Conservation (phyloP, 1,139 yeast genomes). For the Debaryomyces sp. region DNA sequence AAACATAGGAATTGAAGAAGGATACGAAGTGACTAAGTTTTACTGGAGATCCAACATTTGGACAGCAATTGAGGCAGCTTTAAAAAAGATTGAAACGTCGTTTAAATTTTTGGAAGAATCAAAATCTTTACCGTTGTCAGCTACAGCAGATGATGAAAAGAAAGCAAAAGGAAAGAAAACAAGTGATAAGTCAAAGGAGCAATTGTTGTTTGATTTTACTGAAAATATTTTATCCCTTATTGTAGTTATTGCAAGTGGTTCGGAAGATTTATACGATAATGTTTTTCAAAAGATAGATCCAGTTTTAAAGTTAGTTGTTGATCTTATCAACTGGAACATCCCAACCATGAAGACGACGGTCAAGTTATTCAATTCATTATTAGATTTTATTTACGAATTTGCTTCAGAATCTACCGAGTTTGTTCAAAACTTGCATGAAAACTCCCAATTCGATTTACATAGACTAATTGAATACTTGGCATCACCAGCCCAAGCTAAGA, state of each 20-base stretch:
- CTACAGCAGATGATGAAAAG: neutral
- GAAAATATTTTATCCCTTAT: slow-evolving; percentile 76
- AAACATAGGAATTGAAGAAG: slow-evolving; percentile 82
- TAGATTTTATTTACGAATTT: slow-evolving; percentile 68
- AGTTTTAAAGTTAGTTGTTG: slow-evolving; percentile 42
- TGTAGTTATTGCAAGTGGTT: slow-evolving; percentile 66
- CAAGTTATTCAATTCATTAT: slow-evolving; percentile 52
- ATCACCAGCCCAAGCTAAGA: slow-evolving; percentile 23
- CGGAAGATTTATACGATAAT: slow-evolving; percentile 59
- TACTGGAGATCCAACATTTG: slow-evolving; percentile 82
- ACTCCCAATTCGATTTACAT: slow-evolving; percentile 25
- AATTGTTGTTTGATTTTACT: slow-evolving; percentile 61
- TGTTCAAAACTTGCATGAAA: slow-evolving; percentile 32
- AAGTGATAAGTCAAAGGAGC: slow-evolving; percentile 45
- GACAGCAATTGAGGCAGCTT: slow-evolving; percentile 54
- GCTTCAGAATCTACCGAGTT: slow-evolving; percentile 66
- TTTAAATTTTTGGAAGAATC: slow-evolving; percentile 43
- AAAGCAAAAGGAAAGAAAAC: slow-evolving; percentile 21
- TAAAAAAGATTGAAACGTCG: slow-evolving; percentile 52
- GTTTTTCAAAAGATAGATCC: slow-evolving; percentile 49
- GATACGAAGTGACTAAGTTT: slow-evolving; percentile 77
- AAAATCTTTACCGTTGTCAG: slow-evolving; percentile 4
- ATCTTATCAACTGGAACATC: slow-evolving; percentile 39
- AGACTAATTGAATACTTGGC: slow-evolving; percentile 20
- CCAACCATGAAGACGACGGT: slow-evolving; percentile 37